Evolutionary conservation across 108 stramenopile genomes (phyloP), one percentile per base, ranked within the genome.

Genomic region (Aureococcus anophagefferens): DNA sequence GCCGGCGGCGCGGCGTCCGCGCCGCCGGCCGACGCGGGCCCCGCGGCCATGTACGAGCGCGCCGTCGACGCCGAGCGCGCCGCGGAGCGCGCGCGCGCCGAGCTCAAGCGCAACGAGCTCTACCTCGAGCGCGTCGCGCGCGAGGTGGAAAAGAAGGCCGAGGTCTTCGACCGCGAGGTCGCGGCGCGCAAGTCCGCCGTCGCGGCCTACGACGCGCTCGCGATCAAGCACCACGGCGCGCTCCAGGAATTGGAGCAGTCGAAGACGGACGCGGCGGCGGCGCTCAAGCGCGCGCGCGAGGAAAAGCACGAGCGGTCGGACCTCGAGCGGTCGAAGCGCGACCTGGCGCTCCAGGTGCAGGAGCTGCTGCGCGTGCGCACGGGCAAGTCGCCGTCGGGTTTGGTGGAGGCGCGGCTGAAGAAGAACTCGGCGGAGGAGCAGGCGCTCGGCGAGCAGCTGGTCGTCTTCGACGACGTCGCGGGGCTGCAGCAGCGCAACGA

Each of bases 101-200:
- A 35, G 31, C 36, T 64, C 29, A 5, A 4, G 18, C 30, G 64
- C 15, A 34, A 29, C 30, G 73, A 74, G 67, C 33, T 74, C 29
- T 74, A 66, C 35, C 14, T 74, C 34, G 65, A 67, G 17, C 73
- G 34, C 13, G 33, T 74, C 66, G n/a, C 34, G 35, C 65, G 66
- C 13, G 73, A 74, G 33, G 33, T 74, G 25, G 73, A 74, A 33
- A 66, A 33, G 25, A 74, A 74, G 25, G 73, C 73, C 4, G 4
- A n/a, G 37, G 29, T 66, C 33, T 69, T 67, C 13, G 66, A 33
- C 9, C 44, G n/a, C 30, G 62, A 74, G 65, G 64, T 33, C 35
- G 15, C 13, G n/a, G 62, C 30, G 40, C 46, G 45, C 32, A 67
- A 74, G 40, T 3, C 16, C 21, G 69, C 40, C 33, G 21, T 69